phyloP scores from a whole-genome alignment of 495 filamentous ascomycete species.

The Usnea hakonensis region DNA sequence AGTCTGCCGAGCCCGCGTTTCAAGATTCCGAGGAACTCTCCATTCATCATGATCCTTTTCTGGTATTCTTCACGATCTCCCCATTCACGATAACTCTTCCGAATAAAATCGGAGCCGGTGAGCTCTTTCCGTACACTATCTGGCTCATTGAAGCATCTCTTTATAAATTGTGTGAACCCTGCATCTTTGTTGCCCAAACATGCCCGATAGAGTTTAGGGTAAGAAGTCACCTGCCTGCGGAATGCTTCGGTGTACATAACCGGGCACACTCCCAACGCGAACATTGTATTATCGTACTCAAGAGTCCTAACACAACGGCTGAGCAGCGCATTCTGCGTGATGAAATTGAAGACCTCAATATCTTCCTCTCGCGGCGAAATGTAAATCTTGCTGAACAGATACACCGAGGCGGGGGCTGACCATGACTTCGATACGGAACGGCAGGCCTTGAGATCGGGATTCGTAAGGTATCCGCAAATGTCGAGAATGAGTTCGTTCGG shows the following conservation, averaged over 20 bases:
- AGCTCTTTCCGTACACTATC: too few relatives aligned
- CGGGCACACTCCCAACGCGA: too few relatives aligned
- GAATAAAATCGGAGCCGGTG: too few relatives aligned
- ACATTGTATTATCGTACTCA: not conserved
- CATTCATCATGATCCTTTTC: not conserved
- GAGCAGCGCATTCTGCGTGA: not conserved
- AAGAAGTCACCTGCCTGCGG: too few relatives aligned
- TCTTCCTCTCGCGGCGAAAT: not conserved
- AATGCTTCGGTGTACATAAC: too few relatives aligned
- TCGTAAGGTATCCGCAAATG: not conserved
- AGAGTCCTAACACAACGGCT: not conserved
- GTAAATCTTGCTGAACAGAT: not conserved
- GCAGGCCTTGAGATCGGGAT: not conserved
- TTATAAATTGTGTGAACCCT: not conserved
- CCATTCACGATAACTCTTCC: not conserved
- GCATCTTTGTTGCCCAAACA: not conserved
- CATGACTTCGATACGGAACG: not conserved
- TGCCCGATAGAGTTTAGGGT: too few relatives aligned
- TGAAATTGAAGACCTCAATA: not conserved
- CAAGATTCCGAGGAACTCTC: not conserved
- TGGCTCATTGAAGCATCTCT: not conserved
- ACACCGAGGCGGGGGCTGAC: not conserved
- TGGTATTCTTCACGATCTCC: not conserved
- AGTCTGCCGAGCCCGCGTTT: not conserved
- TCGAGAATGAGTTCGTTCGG: not conserved